Evolutionary conservation across 1,139 yeast species (phyloP), one percentile per base, ranked within the genome.

Genomic region (Candida buenavistaensis): DNA sequence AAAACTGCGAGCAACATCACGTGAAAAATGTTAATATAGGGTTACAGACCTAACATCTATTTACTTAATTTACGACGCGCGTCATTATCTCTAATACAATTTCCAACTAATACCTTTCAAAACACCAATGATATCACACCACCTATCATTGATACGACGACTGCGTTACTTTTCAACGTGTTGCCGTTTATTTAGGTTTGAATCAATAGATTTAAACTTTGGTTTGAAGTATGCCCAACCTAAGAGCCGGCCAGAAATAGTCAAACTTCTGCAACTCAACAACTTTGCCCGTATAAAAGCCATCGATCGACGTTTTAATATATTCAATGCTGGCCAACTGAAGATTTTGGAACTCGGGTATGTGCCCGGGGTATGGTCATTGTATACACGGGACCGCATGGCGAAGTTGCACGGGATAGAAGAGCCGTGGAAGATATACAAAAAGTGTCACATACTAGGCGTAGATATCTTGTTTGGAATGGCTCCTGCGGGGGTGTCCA

Each of bases 311-410:
- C 47, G 54, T 19, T 66, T 55, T 41, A 37, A 44, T 1, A 45
- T 69, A 3, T 57, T 68, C 40, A 47, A 57, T 37, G 17, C 39
- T 6, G 32, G 36, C 1, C 63, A 65, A 3, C 51, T 51, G 5
- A 58, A 54, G 33, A 64, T 67, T 4, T 24, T 70, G 4, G 75
- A 70, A 41, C 44, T 69, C 15, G 98, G 98, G 1, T 92, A 75
- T 55, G 95, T 95, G 0, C 98, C 98, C 0, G 98, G 98, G 0
- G 90, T 95, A 23, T 92, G 98, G 98, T 74, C 90, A 9, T 87
- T 82, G 46, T 94, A 85, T 21, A 83, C 95, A 6, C 53, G 56
- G 28, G 41, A 54, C 22, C 47, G 57, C 21, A 45, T 70, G 39
- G 52, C 60, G 26, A 47, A 50, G 23, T 35, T 59, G 2, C 68